Evolutionary conservation across 352 stramenopile species (phyloP), one percentile per base, ranked within the genome.

Genomic region (Phytopythium sindhum): DNA sequence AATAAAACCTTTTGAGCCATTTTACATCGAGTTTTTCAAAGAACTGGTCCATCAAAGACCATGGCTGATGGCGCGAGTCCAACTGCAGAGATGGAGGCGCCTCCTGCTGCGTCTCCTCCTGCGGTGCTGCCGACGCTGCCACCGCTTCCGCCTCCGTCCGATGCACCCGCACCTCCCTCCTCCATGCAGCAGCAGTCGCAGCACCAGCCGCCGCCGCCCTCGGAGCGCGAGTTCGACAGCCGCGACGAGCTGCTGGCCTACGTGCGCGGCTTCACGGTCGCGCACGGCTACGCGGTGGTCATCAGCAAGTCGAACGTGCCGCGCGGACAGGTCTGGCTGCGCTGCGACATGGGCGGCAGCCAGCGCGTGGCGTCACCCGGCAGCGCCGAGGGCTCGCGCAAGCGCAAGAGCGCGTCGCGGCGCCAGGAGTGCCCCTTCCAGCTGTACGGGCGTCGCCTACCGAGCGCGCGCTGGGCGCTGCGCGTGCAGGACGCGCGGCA

Each of bases 261-360:
- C 64, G 70, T 81, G 51, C 71, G 70, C 39, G 56, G 64, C 23
- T 84, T 77, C 55, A 69, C 69, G 17, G 51, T 81, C n/a, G 42
- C 61, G 7, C 62, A 79, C 21, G 75, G 75, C n/a, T 84, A 73
- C 57, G 75, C 72, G 0, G 67, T 79, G 41, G 75, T 84, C 54
- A 84, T 73, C 59, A 66, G 73, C 35, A 80, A 80, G 56, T 84
- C 75, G 24, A 84, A 84, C 39, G 59, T 80, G 54, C 72, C 75
- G 14, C 70, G 75, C 19, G 75, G 75, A 1, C 75, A 84, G 51
- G 52, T 84, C 14, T 84, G 75, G 75, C 64, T 84, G 39, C 72
- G 75, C 52, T 84, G 75, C 33, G 75, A 84, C 53, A 62, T 84
- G 24, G 75, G 75, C 29, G 67, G 74, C 44, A 57, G 65, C 24